These are phyloP conservation scores for Remersonia thermophila DNA, from an alignment of 2,329 filamentous ascomycete genomes.

Conservation along the genomic window DNA sequence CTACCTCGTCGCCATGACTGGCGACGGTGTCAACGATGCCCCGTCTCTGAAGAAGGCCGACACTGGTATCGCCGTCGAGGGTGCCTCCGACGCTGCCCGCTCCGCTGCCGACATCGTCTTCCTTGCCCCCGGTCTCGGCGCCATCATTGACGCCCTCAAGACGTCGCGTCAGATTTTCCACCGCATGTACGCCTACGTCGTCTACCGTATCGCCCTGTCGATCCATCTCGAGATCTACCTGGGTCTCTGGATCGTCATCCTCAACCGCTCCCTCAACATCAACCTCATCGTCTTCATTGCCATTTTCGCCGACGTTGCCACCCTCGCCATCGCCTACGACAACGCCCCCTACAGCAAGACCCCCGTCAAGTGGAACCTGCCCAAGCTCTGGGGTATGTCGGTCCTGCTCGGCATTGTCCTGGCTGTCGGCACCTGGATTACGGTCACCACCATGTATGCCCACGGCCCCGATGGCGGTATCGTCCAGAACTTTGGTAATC, in stretches of 20 bases:
- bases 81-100: slow-evolving; percentile 79
- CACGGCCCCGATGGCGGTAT: slow-evolving; percentile 61
- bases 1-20: slow-evolving; percentile 90
- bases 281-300: slow-evolving; percentile 87
- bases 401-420: slow-evolving; percentile 71
- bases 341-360: slow-evolving; percentile 77
- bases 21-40: slow-evolving; percentile 90
- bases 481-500: slow-evolving; percentile 75
- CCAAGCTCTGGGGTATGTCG: slow-evolving; percentile 89
- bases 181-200: slow-evolving; percentile 92
- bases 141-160: slow-evolving; percentile 86
- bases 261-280: slow-evolving; percentile 74
- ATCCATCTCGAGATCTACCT: slow-evolving; percentile 87
- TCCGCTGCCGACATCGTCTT: slow-evolving; percentile 91
- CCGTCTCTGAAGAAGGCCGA: slow-evolving; percentile 92
- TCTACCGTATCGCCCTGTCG: slow-evolving; percentile 87
- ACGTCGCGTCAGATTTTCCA: slow-evolving; percentile 92
- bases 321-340: slow-evolving; percentile 84
- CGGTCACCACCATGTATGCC: slow-evolving; percentile 72
- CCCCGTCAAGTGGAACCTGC: slow-evolving; percentile 90
- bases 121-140: slow-evolving; percentile 78
- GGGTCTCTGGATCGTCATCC: slow-evolving; percentile 80
- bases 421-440: slow-evolving; percentile 76
- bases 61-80: slow-evolving; percentile 89
- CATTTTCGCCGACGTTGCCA: slow-evolving; percentile 88